Conservation (phyloP, 768 basidiomycete genomes). For the Sarcomyxa edulis region DNA sequence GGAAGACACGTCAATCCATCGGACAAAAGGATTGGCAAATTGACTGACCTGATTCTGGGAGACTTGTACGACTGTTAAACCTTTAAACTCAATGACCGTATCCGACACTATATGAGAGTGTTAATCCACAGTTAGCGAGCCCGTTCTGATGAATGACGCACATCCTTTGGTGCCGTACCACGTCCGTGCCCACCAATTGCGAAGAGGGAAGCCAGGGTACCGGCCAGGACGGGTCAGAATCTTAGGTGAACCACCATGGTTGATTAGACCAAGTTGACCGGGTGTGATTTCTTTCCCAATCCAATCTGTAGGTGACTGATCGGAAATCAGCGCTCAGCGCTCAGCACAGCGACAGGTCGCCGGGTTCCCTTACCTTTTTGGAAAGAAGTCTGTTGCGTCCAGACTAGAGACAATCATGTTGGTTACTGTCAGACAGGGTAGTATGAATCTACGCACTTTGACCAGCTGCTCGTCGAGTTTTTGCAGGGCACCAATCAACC, state of each 20-base stretch:
- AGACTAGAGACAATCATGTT: slow-evolving; percentile 40
- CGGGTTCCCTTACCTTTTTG: slow-evolving; percentile 47
- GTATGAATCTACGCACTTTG: slow-evolving; percentile 39
- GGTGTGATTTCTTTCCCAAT: slow-evolving; percentile 67
- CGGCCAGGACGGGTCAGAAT: slow-evolving; percentile 69
- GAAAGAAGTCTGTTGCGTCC: slow-evolving; percentile 56
- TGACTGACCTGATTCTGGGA: slow-evolving; percentile 60
- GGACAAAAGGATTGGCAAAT: neutral
- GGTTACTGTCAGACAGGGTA: too few species aligned
- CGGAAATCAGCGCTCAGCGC: too few species aligned
- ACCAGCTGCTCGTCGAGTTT: slow-evolving; percentile 62
- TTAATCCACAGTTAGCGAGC: slow-evolving; percentile 1
- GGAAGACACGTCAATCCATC: slow-evolving; percentile 6
- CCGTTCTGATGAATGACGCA: slow-evolving; percentile 27
- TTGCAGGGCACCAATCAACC: slow-evolving; percentile 63
- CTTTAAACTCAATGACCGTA: slow-evolving; percentile 75
- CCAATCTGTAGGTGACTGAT: slow-evolving; percentile 58
- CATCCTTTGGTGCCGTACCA: slow-evolving; percentile 67
- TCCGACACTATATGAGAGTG: slow-evolving; percentile 56
- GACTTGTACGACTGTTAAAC: slow-evolving; percentile 81
- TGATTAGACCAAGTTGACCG: slow-evolving; percentile 69
- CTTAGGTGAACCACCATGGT: slow-evolving; percentile 80
- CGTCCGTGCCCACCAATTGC: slow-evolving; percentile 83
- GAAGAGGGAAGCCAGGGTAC: slow-evolving; percentile 69
- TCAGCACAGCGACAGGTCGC: too few species aligned